These are phyloP conservation scores for Quercus tomentella DNA, from an alignment of 331 rosid species.

Conservation along the genomic window DNA sequence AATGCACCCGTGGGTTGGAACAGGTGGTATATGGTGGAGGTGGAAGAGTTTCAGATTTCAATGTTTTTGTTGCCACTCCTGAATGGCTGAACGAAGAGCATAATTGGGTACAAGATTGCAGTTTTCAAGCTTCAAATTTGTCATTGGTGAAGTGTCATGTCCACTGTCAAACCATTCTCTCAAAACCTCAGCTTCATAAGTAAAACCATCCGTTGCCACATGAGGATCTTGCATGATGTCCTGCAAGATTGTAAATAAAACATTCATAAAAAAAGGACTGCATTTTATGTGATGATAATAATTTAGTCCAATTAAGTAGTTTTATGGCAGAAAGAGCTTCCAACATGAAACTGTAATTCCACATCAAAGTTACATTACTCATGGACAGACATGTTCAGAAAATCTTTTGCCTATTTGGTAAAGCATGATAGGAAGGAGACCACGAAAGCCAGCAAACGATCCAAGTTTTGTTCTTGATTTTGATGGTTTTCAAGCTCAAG, in stretches of 20 bases:
- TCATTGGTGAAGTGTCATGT: slow-evolving; percentile 85
- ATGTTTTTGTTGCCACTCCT: slow-evolving; percentile 75
- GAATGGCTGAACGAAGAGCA: slow-evolving; percentile 91
- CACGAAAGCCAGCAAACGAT: too few relatives aligned
- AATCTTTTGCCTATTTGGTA: neutral
- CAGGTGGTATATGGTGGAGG: too few relatives aligned
- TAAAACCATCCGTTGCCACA: slow-evolving; percentile 90
- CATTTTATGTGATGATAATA: neutral
- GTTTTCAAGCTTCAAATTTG: slow-evolving; percentile 69
- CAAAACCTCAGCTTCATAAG: slow-evolving; percentile 84
- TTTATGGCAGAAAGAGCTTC: neutral
- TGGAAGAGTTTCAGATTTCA: slow-evolving; percentile 17
- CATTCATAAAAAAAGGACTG: neutral
- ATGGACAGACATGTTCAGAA: neutral
- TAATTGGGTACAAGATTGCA: slow-evolving; percentile 72
- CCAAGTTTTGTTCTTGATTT: too few relatives aligned
- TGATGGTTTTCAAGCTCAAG: too few relatives aligned
- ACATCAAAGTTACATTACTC: neutral
- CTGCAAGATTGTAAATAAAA: slow-evolving; percentile 36
- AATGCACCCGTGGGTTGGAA: too few relatives aligned
- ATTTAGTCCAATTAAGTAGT: neutral
- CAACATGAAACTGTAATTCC: neutral
- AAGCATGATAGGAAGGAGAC: neutral
- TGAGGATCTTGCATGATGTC: slow-evolving; percentile 96
- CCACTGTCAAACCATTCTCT: slow-evolving; percentile 94